Base-by-base conservation (phyloP, 176 grass and related monocot species). In the Ampelocalamus luodianensis region DNA sequence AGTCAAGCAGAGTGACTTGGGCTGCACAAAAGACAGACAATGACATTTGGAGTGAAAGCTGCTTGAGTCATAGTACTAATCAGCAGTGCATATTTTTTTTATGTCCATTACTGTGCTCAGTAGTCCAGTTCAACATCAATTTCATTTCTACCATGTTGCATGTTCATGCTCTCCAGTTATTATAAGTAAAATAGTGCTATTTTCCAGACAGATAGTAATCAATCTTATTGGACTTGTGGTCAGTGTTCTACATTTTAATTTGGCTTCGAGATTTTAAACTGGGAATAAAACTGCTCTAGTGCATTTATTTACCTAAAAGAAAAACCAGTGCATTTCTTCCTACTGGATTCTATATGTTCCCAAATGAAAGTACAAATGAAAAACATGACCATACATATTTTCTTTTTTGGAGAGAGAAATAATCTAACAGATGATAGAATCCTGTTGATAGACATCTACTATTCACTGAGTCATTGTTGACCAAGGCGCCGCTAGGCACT, bases 31-130 rank as follows among this genome's bases (percentile, higher is more conserved):
- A 36, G 7, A 16, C 11, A 45, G 8, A 32, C 23, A 59, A 58
- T 6, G 18, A 65, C 67, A 84, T 40, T 85, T 65, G 44, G 79
- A 78, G 42, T 27, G 4, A 17, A 66, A 79, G 14, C 58, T 46
- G 39, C 58, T 72, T 37, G 23, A 50, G 16, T 1, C 74, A 34
- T 34, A 34, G 29, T 22, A 81, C 24, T 65, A 54, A 43, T 65
- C 45, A 90, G 14, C 18, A 27, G 1, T 8, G 4, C 43, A 45
- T 29, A 29, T 29, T 83, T 23, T 39, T 83, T 72, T 6, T 44
- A 34, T 71, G 27, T 40, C 77, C 23, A 62, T 83, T 24, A 53
- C 3, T 24, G 11, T 66, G 23, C 24, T 79, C 20, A 66, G 17
- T 6, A 6, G 6, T 46, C 14, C 40, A 48, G 55, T 63, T 68